These are phyloP conservation scores for Dimocarpus longan DNA, from an alignment of 345 rosid genomes.

Conservation along the genomic window DNA sequence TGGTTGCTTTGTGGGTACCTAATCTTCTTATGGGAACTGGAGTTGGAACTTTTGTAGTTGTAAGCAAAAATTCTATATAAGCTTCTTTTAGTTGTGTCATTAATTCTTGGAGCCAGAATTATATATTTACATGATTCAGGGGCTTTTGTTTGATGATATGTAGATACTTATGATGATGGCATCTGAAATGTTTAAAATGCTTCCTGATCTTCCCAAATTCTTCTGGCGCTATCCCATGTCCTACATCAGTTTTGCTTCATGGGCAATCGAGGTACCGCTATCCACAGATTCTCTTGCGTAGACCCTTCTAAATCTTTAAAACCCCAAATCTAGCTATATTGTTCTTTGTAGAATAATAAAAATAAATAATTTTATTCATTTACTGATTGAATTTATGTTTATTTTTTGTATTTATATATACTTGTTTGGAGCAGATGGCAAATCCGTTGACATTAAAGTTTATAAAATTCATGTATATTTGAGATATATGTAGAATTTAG, in stretches of 20 bases:
- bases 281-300: background rate
- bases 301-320: too few relatives aligned
- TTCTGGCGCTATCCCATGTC: conserved; percentile 52
- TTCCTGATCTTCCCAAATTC: conserved; percentile 41
- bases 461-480: too few relatives aligned
- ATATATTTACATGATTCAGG: background rate
- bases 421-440: too few relatives aligned
- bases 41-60: conserved; percentile 26
- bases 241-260: conserved; percentile 40
- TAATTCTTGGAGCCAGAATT: too few relatives aligned
- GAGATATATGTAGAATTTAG: too few relatives aligned
- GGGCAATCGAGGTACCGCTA: conserved; percentile 44
- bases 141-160: background rate
- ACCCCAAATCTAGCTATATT: too few relatives aligned
- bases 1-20: conserved; percentile 30
- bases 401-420: too few relatives aligned
- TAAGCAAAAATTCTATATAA: conserved; percentile 20
- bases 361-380: too few relatives aligned
- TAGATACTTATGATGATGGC: conserved; percentile 39
- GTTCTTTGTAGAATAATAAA: too few relatives aligned
- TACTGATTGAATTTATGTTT: too few relatives aligned
- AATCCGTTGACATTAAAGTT: too few relatives aligned
- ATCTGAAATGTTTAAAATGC: conserved; percentile 26
- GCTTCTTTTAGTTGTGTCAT: too few relatives aligned
- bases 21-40: conserved; percentile 40